These are phyloP conservation scores for Coemansia asiatica DNA, from an alignment of 192 early-diverging fungal genomes.

Conservation along the genomic window DNA sequence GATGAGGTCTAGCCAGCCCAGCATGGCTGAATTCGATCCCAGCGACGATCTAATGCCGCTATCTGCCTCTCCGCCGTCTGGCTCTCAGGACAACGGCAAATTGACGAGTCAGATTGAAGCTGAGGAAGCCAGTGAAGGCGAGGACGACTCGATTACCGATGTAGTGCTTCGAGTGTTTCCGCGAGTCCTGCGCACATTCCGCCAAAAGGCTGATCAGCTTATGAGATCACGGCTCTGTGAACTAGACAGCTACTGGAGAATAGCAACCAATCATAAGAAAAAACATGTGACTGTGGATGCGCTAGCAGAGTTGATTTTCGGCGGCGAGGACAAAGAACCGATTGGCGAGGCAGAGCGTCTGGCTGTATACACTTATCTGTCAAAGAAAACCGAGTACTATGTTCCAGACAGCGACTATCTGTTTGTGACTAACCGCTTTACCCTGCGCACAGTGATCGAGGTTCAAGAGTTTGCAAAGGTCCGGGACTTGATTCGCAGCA, in stretches of 20 bases:
- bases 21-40: background rate
- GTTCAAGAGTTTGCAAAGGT: slow-evolving; percentile 48
- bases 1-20: background rate
- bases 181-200: slow-evolving; percentile 15
- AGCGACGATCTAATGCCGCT: background rate
- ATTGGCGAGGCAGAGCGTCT: slow-evolving; percentile 41
- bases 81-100: background rate
- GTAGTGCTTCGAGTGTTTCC: slow-evolving; percentile 30
- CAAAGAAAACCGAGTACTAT: slow-evolving; percentile 56
- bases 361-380: slow-evolving; percentile 61
- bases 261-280: slow-evolving; percentile 21
- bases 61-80: background rate
- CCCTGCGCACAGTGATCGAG: slow-evolving; percentile 49
- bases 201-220: slow-evolving; percentile 32
- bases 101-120: background rate
- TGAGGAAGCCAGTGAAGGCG: background rate
- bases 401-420: slow-evolving; percentile 54
- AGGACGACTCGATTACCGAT: slow-evolving; percentile 12
- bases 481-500: slow-evolving; percentile 56
- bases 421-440: slow-evolving; percentile 56
- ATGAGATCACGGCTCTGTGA: slow-evolving; percentile 34
- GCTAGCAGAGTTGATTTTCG: slow-evolving; percentile 45
- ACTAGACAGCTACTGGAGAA: slow-evolving; percentile 32
- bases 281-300: slow-evolving; percentile 33
- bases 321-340: background rate